Conservation (phyloP, 108 stramenopile genomes). For the Licmophora abbreviata region DNA sequence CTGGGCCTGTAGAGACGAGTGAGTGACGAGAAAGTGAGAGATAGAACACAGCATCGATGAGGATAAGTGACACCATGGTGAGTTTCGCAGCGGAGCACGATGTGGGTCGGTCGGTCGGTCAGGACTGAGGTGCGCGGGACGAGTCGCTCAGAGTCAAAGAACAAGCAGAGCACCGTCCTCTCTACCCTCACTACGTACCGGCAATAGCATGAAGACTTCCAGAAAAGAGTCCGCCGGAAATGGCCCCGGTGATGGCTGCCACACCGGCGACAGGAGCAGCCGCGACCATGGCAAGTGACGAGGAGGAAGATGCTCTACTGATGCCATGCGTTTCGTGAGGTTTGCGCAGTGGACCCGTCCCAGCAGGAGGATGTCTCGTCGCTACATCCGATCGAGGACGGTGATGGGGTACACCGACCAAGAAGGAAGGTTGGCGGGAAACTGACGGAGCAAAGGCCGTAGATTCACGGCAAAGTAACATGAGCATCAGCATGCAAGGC, state of each 20-base stretch:
- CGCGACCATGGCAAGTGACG: not conserved
- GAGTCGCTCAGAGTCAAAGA: not conserved
- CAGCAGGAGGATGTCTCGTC: too few species aligned
- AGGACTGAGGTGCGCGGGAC: not conserved
- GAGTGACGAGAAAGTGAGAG: not conserved
- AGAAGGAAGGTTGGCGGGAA: not conserved
- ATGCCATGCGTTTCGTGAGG: too few species aligned
- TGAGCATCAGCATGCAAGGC: too few species aligned
- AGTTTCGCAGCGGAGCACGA: not conserved
- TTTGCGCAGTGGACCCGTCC: too few species aligned
- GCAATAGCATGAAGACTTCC: slow-evolving; percentile 94
- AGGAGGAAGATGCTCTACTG: too few species aligned
- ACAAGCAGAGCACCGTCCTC: too few species aligned
- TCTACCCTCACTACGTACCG: too few species aligned
- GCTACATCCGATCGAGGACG: too few species aligned
- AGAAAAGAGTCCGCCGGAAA: slow-evolving; percentile 80
- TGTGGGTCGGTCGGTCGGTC: not conserved
- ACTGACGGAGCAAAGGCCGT: too few species aligned
- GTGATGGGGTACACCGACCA: not conserved
- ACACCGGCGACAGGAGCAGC: not conserved
- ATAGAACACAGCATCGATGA: not conserved
- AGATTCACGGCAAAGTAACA: too few species aligned
- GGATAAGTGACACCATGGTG: not conserved
- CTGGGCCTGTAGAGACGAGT: slow-evolving; percentile 53
- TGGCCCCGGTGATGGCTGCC: slow-evolving; percentile 51